Base-by-base conservation (phyloP, 176 grass and related monocot species). In the Thinopyrum elongatum region DNA sequence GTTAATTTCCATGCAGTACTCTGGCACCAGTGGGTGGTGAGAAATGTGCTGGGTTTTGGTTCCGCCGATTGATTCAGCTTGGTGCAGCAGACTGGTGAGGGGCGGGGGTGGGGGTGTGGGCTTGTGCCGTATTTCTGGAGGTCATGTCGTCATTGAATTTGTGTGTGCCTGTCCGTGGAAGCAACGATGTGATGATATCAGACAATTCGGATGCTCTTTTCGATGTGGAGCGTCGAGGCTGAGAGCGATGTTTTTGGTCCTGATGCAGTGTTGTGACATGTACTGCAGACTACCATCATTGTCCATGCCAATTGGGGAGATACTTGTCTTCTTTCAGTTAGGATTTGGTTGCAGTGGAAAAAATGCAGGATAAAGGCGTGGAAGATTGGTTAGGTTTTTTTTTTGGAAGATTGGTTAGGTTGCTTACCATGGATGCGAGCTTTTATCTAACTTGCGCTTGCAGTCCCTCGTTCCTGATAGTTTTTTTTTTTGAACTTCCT, bases 101-200 rank as follows among this genome's bases (percentile, higher is more conserved):
- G 15, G 29, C 1, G 15, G 66, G 30, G 41, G 4, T 35, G 34
- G 35, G 35, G 65, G 27, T 61, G 9, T 26, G 19, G 25, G 25
- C n/a, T 66, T 38, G 3, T 44, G 15, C 78, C 1, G 42, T 88
- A 44, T 78, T 11, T 21, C 16, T 68, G 59, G 29, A 74, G 7
- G 33, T 84, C 10, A 90, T 80, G 74, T 6, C 6, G 67, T 25
- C 25, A 75, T 84, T 90, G 57, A 83, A 71, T 79, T 59, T 72
- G 57, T 79, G 63, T 34, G 0, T 78, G 57, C 19, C 44, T 79
- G 73, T 80, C 66, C 21, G 71, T 27, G 65, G 74, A 83, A 83
- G 80, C 89, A 78, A 65, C 65, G 13, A 15, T 26, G 84, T 4
- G 19, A 55, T 74, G 59, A 65, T 64, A 70, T 28, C 63, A 29